Base-by-base conservation (phyloP, 1,139 yeast genomes). In the Debaryomyces sp. region DNA sequence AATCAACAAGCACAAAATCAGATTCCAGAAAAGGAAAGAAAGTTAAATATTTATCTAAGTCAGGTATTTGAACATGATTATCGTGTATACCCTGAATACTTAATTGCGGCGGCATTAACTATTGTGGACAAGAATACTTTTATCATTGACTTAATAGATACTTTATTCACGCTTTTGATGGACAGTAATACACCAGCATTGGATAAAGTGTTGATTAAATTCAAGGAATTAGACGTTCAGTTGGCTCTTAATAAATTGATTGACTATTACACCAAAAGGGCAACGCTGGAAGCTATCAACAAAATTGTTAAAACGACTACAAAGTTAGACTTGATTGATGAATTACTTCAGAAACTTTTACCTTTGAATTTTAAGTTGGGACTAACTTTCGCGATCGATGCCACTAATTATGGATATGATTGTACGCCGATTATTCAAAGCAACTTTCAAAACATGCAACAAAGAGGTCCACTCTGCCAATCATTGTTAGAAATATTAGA, bases 11-110 rank as follows among this genome's bases (percentile, higher is more conserved):
- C 60, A 33, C 59, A 58, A 37, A 57, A 48, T 29, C 55, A 55
- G 34, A 51, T 63, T n/a, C 55, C 61, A 24, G 77, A 72, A 27
- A 68, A 62, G 37, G 75, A 69, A 37, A 60, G 64, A 45, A 68
- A 68, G 41, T 56, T 71, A 42, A 68, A 68, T 47, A 44, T 63
- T 8, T 70, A 66, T 57, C 60, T 73, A 47, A 63, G 64, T 41
- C 77, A 72, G 50, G 63, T 75, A 2, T 80, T 81, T 56, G 82
- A 77, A 49, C 77, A 77, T 55, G 84, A 81, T 59, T 75, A 78
- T 54, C 67, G 78, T 42, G 72, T 71, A 4, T 77, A 68, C 53
- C 84, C 85, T 5, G 84, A 81, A 53, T 81, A 78, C 56, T 69
- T 81, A 47, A 68, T 79, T 34, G 69, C 78, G 10, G 84, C 82